phyloP scores from a whole-genome alignment of 306 rosid genomes.

The Ammopiptanthus mongolicus region DNA sequence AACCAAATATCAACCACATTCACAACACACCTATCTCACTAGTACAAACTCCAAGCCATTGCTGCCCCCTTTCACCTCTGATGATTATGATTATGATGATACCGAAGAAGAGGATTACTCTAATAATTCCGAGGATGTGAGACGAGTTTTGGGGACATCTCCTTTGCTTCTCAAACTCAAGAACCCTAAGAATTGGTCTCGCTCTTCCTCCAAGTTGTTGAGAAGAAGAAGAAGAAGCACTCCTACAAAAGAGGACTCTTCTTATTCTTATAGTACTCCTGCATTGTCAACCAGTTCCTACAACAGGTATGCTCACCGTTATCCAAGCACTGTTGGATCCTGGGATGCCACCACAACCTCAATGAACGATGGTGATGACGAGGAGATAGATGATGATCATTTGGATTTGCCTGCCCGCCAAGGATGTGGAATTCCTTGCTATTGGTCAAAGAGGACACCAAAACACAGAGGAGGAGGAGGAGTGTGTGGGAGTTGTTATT shows the following conservation, averaged over 20 bases:
- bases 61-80: slow-evolving; percentile 37
- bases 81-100: slow-evolving; percentile 73
- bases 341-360: slow-evolving; percentile 91
- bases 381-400: slow-evolving; percentile 56
- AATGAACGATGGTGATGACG: slow-evolving; percentile 69
- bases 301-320: slow-evolving; percentile 47
- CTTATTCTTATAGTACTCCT: slow-evolving; percentile 86
- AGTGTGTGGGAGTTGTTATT: slow-evolving; percentile 65
- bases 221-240: slow-evolving; percentile 36
- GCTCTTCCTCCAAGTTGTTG: slow-evolving; percentile 48
- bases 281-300: slow-evolving; percentile 91
- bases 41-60: slow-evolving; percentile 33
- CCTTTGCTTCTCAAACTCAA: slow-evolving; percentile 63
- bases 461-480: slow-evolving; percentile 59
- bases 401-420: slow-evolving; percentile 75
- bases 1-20: slow-evolving; percentile 29
- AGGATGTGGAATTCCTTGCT: slow-evolving; percentile 97
- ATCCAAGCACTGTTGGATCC: slow-evolving; percentile 86
- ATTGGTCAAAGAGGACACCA: slow-evolving; percentile 83
- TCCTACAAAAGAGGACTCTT: slow-evolving; percentile 72
- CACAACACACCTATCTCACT: slow-evolving; percentile 1
- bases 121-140: slow-evolving; percentile 61
- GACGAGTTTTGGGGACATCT: slow-evolving; percentile 53
- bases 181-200: slow-evolving; percentile 59
- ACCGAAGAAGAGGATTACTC: slow-evolving; percentile 46